phyloP scores from a whole-genome alignment of 306 rosid species.

The Myrica gale region DNA sequence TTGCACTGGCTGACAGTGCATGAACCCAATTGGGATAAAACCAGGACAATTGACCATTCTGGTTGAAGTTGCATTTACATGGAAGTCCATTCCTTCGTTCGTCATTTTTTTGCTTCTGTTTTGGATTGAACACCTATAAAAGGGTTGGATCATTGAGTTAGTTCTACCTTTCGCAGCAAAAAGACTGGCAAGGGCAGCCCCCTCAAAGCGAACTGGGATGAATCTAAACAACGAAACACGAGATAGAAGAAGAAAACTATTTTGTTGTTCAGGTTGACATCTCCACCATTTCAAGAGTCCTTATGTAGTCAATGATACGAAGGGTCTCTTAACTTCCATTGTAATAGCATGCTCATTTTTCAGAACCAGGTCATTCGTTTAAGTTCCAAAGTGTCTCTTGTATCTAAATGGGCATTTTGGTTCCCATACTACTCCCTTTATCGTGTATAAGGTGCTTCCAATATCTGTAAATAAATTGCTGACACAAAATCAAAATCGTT shows the following conservation, averaged over 20 bases:
- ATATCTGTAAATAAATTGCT: constrained; percentile 20
- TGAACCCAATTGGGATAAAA: neutral
- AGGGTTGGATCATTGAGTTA: constrained; percentile 6
- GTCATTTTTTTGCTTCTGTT: neutral
- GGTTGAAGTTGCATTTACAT: neutral
- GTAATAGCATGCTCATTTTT: constrained; percentile 1
- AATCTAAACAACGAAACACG: constrained; percentile 40
- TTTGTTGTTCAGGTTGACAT: constrained; percentile 58
- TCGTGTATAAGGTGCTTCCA: neutral
- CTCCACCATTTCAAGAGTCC: neutral
- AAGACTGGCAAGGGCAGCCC: constrained; percentile 58
- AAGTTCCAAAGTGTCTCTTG: neutral
- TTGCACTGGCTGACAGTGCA: neutral
- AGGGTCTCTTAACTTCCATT: neutral
- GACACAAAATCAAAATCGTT: constrained; percentile 6
- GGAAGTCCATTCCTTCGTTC: neutral
- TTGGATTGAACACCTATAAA: neutral
- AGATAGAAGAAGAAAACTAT: constrained; percentile 38
- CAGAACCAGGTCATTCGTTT: neutral
- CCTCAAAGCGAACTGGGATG: constrained; percentile 48
- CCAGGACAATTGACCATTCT: neutral
- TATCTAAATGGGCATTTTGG: neutral
- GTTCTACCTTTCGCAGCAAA: constrained; percentile 50
- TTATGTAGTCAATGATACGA: neutral
- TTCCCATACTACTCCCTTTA: neutral